Evolutionary conservation across 169 alveolate species (phyloP), one percentile per base, ranked within the genome.

Genomic region (Plasmodium gonderi): DNA sequence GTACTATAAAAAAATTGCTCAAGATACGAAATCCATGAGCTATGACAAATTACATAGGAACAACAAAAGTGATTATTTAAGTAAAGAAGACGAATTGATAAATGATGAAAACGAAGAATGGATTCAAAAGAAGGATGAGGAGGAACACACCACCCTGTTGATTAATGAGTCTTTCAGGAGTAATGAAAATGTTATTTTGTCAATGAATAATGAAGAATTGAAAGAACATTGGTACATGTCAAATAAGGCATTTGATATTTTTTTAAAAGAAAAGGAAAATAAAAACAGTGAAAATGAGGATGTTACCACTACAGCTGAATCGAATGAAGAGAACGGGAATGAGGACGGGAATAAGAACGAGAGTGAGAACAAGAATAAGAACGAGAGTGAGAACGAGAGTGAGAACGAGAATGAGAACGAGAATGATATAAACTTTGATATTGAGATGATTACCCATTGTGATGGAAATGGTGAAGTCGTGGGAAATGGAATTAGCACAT

Each of bases 241-340:
- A 26, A 83, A 83, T 83, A 49, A 65, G 42, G 92, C 92, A 36
- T 83, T 29, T 72, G 47, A 42, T 29, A 44, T 72, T 45, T 68
- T 69, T 83, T 51, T 72, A 83, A 44, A 83, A 20, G 44, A 83
- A 47, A 51, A 51, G 26, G 75, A 11, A 23, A 31, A 26, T 9
- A 42, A 14, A 75, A 83, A 83, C n/a, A 9, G 45, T 4, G 40
- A 78, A 33, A 44, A 44, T 12, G 54, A 29, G 12, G 38, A 23
- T 31, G 36, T 29, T 36, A 31, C 31, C 38, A 17, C 17, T 26
- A 9, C 36, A 31, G 69, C n/a, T 2, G 51, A 65, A 36, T 3
- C 44, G 14, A 40, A 79, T n/a, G 72, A 60, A 4, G 72, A 60
- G 72, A 60, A 60, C 26, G 17, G 1, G 72, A n/a, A 60, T 60